Evolutionary conservation across 345 rosid genomes (phyloP).

Genomic region (Microcos paniculata): DNA sequence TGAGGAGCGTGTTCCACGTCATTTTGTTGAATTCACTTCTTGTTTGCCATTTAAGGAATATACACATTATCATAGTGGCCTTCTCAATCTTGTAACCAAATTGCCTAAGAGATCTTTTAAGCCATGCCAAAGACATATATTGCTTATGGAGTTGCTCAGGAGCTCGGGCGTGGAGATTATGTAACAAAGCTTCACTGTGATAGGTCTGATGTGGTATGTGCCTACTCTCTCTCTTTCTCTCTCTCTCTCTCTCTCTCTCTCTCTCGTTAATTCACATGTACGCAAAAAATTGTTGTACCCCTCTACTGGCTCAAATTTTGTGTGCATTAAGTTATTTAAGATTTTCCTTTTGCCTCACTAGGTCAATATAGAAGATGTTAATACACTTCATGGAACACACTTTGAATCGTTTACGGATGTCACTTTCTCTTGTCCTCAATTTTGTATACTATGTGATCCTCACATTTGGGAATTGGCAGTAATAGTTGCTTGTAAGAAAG

Average conservation of each 20-base stretch:
- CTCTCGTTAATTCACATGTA: neutral
- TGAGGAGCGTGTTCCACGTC: slow-evolving; percentile 62
- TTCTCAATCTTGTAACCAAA: slow-evolving; percentile 56
- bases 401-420: neutral
- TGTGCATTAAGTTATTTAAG: neutral
- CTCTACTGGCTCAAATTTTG: neutral
- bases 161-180: slow-evolving; percentile 81
- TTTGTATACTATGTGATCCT: neutral
- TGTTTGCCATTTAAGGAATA: slow-evolving; percentile 76
- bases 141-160: slow-evolving; percentile 66
- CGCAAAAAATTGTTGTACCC: neutral
- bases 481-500: neutral
- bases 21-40: slow-evolving; percentile 55
- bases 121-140: slow-evolving; percentile 87
- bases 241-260: neutral
- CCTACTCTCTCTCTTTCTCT: neutral
- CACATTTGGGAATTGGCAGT: neutral
- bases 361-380: neutral
- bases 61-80: slow-evolving; percentile 58
- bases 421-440: neutral
- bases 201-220: slow-evolving; percentile 82
- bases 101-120: slow-evolving; percentile 48
- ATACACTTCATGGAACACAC: neutral
- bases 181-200: slow-evolving; percentile 87
- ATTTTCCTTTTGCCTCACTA: neutral